phyloP scores from a whole-genome alignment of 108 stramenopile species.

The Skeletonema potamos region DNA sequence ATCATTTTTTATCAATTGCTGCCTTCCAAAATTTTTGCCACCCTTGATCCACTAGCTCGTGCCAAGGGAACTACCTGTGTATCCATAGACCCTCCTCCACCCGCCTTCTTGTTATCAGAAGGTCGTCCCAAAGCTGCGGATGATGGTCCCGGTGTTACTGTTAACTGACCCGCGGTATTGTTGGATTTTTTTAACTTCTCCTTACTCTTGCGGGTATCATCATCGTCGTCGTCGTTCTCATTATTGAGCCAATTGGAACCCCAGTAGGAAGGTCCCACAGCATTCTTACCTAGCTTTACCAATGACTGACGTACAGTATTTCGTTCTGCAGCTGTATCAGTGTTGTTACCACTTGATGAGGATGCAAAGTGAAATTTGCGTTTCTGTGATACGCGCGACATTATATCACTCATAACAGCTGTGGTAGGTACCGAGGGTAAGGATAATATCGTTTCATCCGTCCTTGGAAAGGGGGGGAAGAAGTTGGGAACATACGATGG shows the following conservation, averaged over 20 bases:
- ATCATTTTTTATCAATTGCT: constrained; percentile 16
- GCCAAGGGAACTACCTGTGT: constrained; percentile 55
- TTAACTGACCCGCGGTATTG: neutral
- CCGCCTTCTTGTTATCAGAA: neutral
- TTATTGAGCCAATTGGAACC: constrained; percentile 18
- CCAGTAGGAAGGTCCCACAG: constrained; percentile 34
- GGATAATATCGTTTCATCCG: constrained; percentile 9
- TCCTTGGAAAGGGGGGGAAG: constrained; percentile 43
- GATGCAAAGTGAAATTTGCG: neutral
- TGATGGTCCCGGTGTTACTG: neutral
- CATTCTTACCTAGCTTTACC: constrained; percentile 32
- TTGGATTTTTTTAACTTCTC: neutral
- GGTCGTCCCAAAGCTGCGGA: constrained; percentile 5
- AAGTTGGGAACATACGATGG: constrained; percentile 52
- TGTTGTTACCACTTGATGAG: neutral
- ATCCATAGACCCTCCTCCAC: neutral
- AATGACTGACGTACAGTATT: constrained; percentile 25
- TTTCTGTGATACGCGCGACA: constrained; percentile 21
- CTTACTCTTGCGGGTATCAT: neutral
- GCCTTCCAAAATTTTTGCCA: constrained; percentile 50
- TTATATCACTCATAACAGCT: constrained; percentile 23
- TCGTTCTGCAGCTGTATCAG: constrained; percentile 5
- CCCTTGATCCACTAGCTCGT: constrained; percentile 76
- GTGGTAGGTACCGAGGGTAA: constrained; percentile 11
- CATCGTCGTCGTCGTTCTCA: neutral